Conservation (phyloP, 1,284 basidiomycete species). For the Neolentinus lepideus region DNA sequence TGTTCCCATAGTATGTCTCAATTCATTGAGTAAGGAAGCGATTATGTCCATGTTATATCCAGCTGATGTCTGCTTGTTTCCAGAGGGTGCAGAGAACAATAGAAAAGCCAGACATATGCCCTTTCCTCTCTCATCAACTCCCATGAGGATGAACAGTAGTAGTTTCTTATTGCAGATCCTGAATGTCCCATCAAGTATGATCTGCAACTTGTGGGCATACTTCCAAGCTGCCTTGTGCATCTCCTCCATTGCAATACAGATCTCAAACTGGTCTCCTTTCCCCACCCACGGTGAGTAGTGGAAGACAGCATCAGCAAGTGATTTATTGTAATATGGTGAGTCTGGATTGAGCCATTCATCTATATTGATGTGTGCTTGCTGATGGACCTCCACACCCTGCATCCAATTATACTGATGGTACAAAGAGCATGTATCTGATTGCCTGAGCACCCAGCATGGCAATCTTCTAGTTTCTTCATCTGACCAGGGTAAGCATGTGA, state of each 20-base stretch:
- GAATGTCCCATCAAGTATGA: conserved; percentile 9
- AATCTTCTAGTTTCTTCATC: background rate
- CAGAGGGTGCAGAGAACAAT: conserved; percentile 16
- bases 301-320: background rate
- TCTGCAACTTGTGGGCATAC: conserved; percentile 13
- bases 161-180: conserved; percentile 13
- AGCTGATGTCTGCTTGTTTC: conserved; percentile 10
- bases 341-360: background rate
- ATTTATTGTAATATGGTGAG: background rate
- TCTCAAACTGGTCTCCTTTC: conserved; percentile 10
- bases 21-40: conserved; percentile 10
- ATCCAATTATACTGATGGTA: background rate
- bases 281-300: conserved; percentile 3
- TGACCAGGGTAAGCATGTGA: background rate
- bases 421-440: background rate
- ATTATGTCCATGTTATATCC: conserved; percentile 16
- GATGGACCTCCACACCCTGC: background rate
- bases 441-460: background rate
- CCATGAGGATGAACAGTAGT: conserved; percentile 17
- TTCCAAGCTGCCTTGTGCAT: conserved; percentile 17
- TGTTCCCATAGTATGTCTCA: conserved; percentile 4
- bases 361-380: background rate
- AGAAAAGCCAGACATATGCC: conserved; percentile 17
- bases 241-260: conserved; percentile 5
- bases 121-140: conserved; percentile 13